These are phyloP conservation scores for Metschnikowia cubensis DNA, from an alignment of 805 yeast species.

Conservation along the genomic window DNA sequence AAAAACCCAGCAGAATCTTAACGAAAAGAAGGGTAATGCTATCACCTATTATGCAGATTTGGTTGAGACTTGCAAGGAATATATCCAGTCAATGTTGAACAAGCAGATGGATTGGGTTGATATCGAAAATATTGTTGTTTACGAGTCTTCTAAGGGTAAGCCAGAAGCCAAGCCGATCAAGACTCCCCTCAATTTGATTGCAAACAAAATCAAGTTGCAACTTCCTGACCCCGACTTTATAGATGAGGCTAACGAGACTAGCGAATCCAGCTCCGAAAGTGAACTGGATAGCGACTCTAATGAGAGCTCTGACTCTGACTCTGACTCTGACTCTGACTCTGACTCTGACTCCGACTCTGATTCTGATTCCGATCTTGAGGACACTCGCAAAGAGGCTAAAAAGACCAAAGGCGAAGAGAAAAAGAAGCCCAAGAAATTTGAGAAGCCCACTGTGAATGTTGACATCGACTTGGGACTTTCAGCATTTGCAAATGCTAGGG, in stretches of 20 bases:
- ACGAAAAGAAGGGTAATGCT: conserved; percentile 66
- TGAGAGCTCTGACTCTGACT: conserved; percentile 22
- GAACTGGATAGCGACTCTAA: conserved; percentile 37
- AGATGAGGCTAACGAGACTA: conserved; percentile 21
- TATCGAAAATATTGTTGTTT: conserved; percentile 67
- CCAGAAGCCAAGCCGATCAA: conserved; percentile 58
- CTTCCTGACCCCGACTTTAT: conserved; percentile 48
- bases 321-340: conserved; percentile 32
- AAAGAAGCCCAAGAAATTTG: conserved; percentile 8
- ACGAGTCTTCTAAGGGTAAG: conserved; percentile 67
- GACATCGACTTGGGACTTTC: conserved; percentile 66
- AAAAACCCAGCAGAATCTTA: conserved; percentile 55
- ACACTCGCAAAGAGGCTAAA: conserved; percentile 12
- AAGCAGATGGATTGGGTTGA: conserved; percentile 95
- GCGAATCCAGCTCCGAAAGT: conserved; percentile 25
- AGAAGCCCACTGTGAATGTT: conserved; percentile 39
- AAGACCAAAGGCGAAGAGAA: conserved; percentile 11
- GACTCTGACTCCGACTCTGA: conserved; percentile 29
- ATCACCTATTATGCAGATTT: conserved; percentile 64
- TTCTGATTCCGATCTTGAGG: conserved; percentile 19
- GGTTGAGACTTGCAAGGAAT: conserved; percentile 66
- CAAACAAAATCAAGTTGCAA: conserved; percentile 58
- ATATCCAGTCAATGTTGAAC: conserved; percentile 62
- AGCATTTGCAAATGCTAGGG: conserved; percentile 85
- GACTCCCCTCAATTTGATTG: conserved; percentile 64